Base-by-base conservation (phyloP, 2,329 filamentous ascomycete genomes). In the Diaporthe citrichinensis region DNA sequence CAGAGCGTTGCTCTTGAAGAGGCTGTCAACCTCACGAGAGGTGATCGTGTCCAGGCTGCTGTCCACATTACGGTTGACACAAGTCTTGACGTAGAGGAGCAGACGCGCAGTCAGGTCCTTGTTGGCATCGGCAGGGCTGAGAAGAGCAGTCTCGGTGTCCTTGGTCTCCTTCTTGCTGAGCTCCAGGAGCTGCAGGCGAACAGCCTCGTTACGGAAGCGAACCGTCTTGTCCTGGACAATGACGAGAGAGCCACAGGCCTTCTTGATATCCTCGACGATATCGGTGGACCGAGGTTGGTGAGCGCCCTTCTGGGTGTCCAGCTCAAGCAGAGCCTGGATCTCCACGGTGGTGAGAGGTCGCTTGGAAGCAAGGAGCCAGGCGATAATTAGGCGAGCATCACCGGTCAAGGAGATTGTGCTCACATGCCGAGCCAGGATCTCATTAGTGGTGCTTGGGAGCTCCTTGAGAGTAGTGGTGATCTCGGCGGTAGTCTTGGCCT, bases 241-340 rank as follows among this genome's bases (percentile, higher is more conserved):
- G 15, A 78, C 73, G 10, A 78, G 76, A 46, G 73, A 73, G 2
- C 75, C 77, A 39, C 73, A 77, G n/a, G 77, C 72, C 58, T 71
- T 76, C 51, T 72, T 71, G 73, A 78, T 78, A 15, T 78, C 75
- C 53, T 78, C 77, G 31, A 78, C 73, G 20, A 78, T 75, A 55
- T 78, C 72, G 17, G 76, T 76, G 7, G 77, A 76, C n/a, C 75
- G 77, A 77, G 77, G 73, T 58, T 76, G 71, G 71, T 77, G 77
- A 15, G 41, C 34, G 14, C 53, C 73, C 61, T 77, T 75, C 41
- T 74, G 49, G 28, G 58, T 58, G 49, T 78, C 72, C 39, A 78
- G 75, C 73, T 77, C 77, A n/a, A 78, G 77, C n/a, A 77, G 71
- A 20, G 77, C 74, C 74, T 78, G 75, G 25, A 78, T 75, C 73